Evolutionary conservation across 441 rosid genomes (phyloP).

Genomic region (Erodium moschatum): DNA sequence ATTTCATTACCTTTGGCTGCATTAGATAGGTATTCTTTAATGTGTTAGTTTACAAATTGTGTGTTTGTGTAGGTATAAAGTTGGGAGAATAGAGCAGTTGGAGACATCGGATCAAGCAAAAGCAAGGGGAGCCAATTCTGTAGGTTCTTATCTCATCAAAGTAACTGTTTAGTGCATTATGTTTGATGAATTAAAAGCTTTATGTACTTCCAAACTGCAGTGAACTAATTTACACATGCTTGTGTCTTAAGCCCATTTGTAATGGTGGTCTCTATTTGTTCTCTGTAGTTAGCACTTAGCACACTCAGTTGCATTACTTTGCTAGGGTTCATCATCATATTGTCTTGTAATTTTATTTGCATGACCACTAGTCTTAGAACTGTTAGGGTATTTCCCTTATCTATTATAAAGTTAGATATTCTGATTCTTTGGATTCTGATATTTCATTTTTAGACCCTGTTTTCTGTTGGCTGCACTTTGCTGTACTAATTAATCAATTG

Average conservation of each 20-base stretch:
- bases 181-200: background rate
- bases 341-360: background rate
- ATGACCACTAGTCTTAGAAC: background rate
- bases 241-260: background rate
- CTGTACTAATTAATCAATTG: background rate
- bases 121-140: constrained; percentile 70
- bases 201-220: constrained; percentile 5
- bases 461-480: background rate
- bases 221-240: constrained; percentile 5
- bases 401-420: background rate
- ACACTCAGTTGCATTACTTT: constrained; percentile 5
- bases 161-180: constrained; percentile 3
- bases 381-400: background rate
- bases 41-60: constrained; percentile 10
- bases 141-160: constrained; percentile 30
- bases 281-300: background rate
- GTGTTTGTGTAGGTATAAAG: constrained; percentile 56
- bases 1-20: background rate
- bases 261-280: background rate
- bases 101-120: constrained; percentile 86
- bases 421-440: constrained; percentile 2
- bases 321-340: background rate
- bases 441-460: background rate
- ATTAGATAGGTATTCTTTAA: background rate
- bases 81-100: constrained; percentile 87